Evolutionary conservation across 768 basidiomycete genomes (phyloP).

Genomic region (Lentinula raphanica): DNA sequence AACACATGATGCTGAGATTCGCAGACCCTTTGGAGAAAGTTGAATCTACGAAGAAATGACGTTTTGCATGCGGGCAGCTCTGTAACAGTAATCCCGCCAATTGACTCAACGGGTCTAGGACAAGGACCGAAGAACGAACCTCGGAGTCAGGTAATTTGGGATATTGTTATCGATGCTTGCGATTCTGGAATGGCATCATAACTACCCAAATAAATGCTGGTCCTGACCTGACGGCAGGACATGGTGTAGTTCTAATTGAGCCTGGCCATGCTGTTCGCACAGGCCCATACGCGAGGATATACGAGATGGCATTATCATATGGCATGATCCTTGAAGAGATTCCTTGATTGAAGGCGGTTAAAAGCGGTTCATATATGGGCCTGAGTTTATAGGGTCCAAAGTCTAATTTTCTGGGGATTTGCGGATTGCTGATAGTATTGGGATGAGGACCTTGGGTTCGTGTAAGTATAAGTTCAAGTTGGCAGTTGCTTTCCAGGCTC

Average conservation of each 20-base stretch:
- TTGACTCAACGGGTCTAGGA: too few relatives aligned
- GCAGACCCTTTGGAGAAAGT: neutral
- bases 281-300: neutral
- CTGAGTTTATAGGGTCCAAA: neutral
- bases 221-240: too few relatives aligned
- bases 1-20: neutral
- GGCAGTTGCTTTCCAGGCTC: too few relatives aligned
- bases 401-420: neutral
- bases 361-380: neutral
- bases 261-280: neutral
- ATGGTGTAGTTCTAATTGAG: neutral
- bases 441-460: too few relatives aligned
- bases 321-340: neutral
- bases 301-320: neutral
- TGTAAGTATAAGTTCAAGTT: too few relatives aligned
- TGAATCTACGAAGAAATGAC: too few relatives aligned
- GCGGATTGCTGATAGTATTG: neutral
- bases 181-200: neutral
- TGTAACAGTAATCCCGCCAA: neutral
- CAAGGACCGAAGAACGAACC: neutral
- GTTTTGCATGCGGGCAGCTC: neutral
- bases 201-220: neutral
- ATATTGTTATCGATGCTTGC: neutral
- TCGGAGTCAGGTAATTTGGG: neutral
- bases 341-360: neutral